phyloP scores from a whole-genome alignment of 1,284 basidiomycete genomes.

The Naganishia sp. region DNA sequence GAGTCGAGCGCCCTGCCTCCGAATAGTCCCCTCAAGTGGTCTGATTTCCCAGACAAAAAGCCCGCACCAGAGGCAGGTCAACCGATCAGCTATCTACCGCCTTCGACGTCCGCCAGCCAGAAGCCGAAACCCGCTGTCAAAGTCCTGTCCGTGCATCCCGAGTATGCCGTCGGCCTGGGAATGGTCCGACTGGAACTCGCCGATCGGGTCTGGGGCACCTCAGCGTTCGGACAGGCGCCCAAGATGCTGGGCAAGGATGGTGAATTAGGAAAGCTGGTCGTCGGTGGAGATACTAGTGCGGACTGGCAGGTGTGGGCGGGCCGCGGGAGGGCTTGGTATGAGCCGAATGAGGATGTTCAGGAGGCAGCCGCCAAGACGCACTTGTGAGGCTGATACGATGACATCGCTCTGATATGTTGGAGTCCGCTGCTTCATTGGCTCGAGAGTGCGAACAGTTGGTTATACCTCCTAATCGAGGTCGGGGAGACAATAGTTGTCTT shows the following conservation, averaged over 20 bases:
- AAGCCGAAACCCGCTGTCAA: conserved; percentile 49
- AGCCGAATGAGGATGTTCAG: conserved; percentile 24
- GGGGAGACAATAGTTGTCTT: too few species aligned
- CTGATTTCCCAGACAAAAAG: not conserved
- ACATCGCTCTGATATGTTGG: not conserved
- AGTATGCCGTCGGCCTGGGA: conserved; percentile 44
- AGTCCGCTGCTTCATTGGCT: not conserved
- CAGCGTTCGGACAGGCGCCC: conserved; percentile 13
- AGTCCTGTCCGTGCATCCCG: conserved; percentile 41
- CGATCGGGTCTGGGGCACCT: conserved; percentile 44
- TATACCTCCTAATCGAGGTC: too few species aligned
- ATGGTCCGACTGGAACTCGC: conserved; percentile 52
- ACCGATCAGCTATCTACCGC: conserved; percentile 32
- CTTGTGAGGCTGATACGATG: not conserved
- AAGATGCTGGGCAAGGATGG: conserved; percentile 14
- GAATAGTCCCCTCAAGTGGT: conserved; percentile 5
- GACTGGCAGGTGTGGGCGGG: conserved; percentile 33
- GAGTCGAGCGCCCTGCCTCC: conserved; percentile 21
- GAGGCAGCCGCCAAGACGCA: conserved; percentile 6
- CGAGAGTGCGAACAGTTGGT: too few species aligned
- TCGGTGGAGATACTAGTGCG: conserved; percentile 3
- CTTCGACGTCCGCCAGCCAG: conserved; percentile 38
- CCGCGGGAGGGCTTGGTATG: conserved; percentile 33
- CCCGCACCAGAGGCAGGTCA: conserved; percentile 16
- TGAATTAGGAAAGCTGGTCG: conserved; percentile 16